Conservation (phyloP, 2,329 filamentous ascomycete species). For the Colletotrichum spinosum region DNA sequence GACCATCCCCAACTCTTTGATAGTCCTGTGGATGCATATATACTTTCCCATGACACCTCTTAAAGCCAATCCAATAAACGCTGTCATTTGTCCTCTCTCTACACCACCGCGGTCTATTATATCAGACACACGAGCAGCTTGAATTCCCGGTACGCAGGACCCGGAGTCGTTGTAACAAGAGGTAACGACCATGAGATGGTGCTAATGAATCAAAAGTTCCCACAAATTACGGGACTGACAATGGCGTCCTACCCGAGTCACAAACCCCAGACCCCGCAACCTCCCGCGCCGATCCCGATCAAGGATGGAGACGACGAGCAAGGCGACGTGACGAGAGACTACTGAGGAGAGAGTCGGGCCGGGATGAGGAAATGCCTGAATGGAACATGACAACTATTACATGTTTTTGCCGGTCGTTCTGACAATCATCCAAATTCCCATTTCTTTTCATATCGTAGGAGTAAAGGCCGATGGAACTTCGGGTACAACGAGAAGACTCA, state of each 20-base stretch:
- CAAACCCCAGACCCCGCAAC: constrained; percentile 39
- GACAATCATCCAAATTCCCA: too few relatives aligned
- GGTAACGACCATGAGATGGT: not conserved
- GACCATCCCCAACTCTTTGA: constrained; percentile 18
- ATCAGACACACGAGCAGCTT: constrained; percentile 4
- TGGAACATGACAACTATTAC: not conserved
- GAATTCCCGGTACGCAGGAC: constrained; percentile 8
- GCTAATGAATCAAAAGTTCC: constrained; percentile 8
- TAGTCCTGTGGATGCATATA: constrained; percentile 15
- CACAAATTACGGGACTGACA: not conserved
- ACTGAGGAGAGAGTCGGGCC: constrained; percentile 8
- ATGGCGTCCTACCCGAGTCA: constrained; percentile 36
- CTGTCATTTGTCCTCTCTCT: not conserved
- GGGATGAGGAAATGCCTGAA: not conserved
- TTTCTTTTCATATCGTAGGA: too few relatives aligned
- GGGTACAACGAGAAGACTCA: too few relatives aligned
- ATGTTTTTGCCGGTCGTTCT: too few relatives aligned
- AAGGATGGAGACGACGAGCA: constrained; percentile 36
- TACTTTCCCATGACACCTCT: constrained; percentile 1
- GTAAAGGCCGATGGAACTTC: too few relatives aligned
- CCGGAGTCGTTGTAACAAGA: not conserved
- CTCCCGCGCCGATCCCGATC: constrained; percentile 38
- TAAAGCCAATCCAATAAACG: too few relatives aligned
- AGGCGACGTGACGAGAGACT: constrained; percentile 35
- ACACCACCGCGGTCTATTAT: not conserved